A percentile compares a stretch with the other conserved stretches of the same genome.
These are phyloP conservation scores for Talaromyces verruculosus DNA, from an alignment of 2,329 filamentous ascomycete genomes.

Conservation along the genomic window DNA sequence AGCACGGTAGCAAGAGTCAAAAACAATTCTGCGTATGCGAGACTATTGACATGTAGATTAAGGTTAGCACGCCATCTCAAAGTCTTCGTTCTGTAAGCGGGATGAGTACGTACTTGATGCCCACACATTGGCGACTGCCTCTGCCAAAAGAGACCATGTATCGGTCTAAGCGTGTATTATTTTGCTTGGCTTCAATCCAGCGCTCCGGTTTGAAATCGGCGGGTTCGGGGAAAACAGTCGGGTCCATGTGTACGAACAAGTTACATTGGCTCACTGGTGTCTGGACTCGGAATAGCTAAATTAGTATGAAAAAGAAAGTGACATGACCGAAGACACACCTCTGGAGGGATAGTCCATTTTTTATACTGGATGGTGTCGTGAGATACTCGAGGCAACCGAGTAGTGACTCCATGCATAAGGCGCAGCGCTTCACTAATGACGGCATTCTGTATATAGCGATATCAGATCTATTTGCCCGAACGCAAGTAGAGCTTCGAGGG, in stretches of 20 bases:
- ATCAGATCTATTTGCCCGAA: background rate
- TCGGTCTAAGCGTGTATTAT: conserved; percentile 35
- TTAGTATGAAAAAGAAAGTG: background rate
- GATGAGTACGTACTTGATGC: conserved; percentile 38
- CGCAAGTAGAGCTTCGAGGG: background rate
- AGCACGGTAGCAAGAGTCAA: conserved; percentile 33
- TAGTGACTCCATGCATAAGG: conserved; percentile 32
- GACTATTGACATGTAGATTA: conserved; percentile 23
- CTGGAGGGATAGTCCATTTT: conserved; percentile 34
- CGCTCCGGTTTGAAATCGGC: conserved; percentile 39
- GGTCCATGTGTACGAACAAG: conserved; percentile 38
- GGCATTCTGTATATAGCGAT: conserved; percentile 25
- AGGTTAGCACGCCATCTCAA: background rate
- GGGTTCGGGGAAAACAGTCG: conserved; percentile 39
- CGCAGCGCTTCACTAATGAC: conserved; percentile 39
- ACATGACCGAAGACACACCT: background rate
- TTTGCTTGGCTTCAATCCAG: conserved; percentile 36
- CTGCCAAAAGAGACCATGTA: conserved; percentile 43
- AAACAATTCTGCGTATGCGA: conserved; percentile 37
- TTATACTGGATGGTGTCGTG: conserved; percentile 32
- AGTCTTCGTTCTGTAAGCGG: background rate
- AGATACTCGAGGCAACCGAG: conserved; percentile 34
- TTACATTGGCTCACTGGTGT: conserved; percentile 42
- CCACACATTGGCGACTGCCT: conserved; percentile 49
- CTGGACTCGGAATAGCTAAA: conserved; percentile 16